Base-by-base conservation (phyloP, 306 rosid species). In the Dalbergia cultrata region DNA sequence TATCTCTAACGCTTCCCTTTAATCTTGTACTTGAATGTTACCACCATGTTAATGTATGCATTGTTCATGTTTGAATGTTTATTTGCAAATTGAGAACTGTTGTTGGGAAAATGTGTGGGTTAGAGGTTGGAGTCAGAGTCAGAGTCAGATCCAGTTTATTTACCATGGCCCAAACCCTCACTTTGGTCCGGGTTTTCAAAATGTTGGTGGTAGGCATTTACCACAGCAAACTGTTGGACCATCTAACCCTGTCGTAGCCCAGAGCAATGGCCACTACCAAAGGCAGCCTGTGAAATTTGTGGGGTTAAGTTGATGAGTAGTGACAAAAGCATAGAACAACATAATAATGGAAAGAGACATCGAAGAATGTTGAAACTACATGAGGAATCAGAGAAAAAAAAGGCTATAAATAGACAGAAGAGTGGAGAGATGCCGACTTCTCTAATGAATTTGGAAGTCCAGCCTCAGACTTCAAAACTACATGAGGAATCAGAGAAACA, bases 1-100 rank as follows among this genome's bases (percentile, higher is more conserved):
- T 34, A 10, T 70, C 39, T 47, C 52, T 57, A 5, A 11, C 50
- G 11, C 34, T 39, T 61, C 16, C 58, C 45, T 35, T 16, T 5
- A 64, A 61, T 49, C 50, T 60, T 31, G 9, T 34, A 45, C 5
- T 31, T 22, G 54, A 82, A 62, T 68, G 73, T 44, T 68, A 65
- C 52, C 37, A 11, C 43, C 26, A 68, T 69, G 68, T 68, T 37
- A 35, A 67, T 61, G 37, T 58, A 17, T 54, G 69, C 8, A 31
- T 8, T 69, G 43, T 52, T 77, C 13, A 16, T 77, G 70, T 71
- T 56, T 63, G 56, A 53, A 62, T 61, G 16, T 33, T 77, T 70
- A 49, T 77, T 64, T 77, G 70, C 82, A 82, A 82, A 9, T 12
- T 41, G 39, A 74, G 61, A 44, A 67, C 33, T 62, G 17, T 61